These are phyloP conservation scores for Nothophoma quercina DNA, from an alignment of 2,329 filamentous ascomycete genomes.

Conservation along the genomic window DNA sequence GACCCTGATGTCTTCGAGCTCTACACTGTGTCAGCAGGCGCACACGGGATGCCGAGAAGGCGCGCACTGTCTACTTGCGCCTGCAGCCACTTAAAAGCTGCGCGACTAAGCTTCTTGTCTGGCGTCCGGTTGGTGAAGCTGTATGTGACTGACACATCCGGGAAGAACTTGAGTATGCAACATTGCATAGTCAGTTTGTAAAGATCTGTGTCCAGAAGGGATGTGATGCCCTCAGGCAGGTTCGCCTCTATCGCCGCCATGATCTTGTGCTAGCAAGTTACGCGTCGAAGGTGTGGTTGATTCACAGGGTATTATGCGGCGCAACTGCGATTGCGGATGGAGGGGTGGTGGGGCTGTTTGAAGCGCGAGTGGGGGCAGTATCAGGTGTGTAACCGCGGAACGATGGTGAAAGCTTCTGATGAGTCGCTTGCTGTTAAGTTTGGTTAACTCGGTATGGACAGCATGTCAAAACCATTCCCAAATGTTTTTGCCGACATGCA, in stretches of 20 bases:
- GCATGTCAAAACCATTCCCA: neutral
- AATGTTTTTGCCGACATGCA: neutral
- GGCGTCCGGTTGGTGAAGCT: conserved; percentile 95
- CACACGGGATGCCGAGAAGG: neutral
- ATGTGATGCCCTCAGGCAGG: conserved; percentile 52
- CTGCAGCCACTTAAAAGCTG: conserved; percentile 84
- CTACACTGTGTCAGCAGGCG: conserved; percentile 52
- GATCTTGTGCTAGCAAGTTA: conserved; percentile 3
- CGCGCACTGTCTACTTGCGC: conserved; percentile 78
- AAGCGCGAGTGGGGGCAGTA: conserved; percentile 7
- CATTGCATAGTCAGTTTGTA: conserved; percentile 99
- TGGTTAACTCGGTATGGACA: neutral
- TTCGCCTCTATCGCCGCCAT: conserved; percentile 33
- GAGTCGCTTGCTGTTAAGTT: neutral
- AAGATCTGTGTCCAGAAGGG: conserved; percentile 67
- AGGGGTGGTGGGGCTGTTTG: conserved; percentile 39
- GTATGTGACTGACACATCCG: conserved; percentile 81
- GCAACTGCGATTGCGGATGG: conserved; percentile 25
- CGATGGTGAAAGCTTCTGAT: neutral
- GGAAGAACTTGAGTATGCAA: conserved; percentile 86
- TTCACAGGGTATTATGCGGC: neutral
- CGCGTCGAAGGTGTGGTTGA: conserved; percentile 1
- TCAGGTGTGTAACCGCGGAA: conserved; percentile 3
- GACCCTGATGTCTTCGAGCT: conserved; percentile 82
- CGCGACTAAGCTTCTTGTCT: conserved; percentile 86